Evolutionary conservation across 495 filamentous ascomycete genomes (phyloP).

Genomic region (Haplographium delicatum): DNA sequence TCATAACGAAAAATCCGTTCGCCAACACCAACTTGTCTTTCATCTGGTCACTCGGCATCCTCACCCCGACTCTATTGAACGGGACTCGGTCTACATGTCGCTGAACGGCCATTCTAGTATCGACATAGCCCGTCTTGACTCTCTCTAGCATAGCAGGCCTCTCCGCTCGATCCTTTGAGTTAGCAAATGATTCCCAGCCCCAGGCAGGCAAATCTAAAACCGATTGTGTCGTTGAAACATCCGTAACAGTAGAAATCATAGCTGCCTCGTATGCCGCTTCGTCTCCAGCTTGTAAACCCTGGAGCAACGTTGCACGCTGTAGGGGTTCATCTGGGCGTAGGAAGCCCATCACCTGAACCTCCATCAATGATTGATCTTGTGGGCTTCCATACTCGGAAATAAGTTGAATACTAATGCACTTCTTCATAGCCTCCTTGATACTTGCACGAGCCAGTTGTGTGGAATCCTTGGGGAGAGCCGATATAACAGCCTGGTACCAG

Average conservation of each 20-base stretch:
- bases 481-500: slow-evolving; percentile 53
- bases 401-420: slow-evolving; percentile 36
- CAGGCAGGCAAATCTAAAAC: slow-evolving; percentile 52
- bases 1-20: slow-evolving; percentile 20
- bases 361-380: slow-evolving; percentile 35
- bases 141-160: slow-evolving; percentile 24
- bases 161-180: no score
- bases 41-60: slow-evolving; percentile 41
- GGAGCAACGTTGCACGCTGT: slow-evolving; percentile 15
- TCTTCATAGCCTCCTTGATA: slow-evolving; percentile 29
- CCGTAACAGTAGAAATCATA: slow-evolving; percentile 39
- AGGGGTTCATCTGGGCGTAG: slow-evolving; percentile 30
- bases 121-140: slow-evolving; percentile 34
- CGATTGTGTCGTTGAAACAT: slow-evolving; percentile 42
- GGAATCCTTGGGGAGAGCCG: slow-evolving; percentile 35
- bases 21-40: slow-evolving; percentile 32
- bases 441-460: slow-evolving; percentile 32
- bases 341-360: slow-evolving; percentile 52
- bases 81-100: slow-evolving; percentile 47
- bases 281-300: slow-evolving; percentile 29
- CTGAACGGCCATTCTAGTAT: slow-evolving; percentile 38
- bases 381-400: slow-evolving; percentile 42
- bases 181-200: slow-evolving; percentile 35
- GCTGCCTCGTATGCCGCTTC: slow-evolving; percentile 32
- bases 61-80: slow-evolving; percentile 50